These are phyloP conservation scores for Phialocephala subalpina DNA, from an alignment of 2,329 filamentous ascomycete species.

Conservation along the genomic window DNA sequence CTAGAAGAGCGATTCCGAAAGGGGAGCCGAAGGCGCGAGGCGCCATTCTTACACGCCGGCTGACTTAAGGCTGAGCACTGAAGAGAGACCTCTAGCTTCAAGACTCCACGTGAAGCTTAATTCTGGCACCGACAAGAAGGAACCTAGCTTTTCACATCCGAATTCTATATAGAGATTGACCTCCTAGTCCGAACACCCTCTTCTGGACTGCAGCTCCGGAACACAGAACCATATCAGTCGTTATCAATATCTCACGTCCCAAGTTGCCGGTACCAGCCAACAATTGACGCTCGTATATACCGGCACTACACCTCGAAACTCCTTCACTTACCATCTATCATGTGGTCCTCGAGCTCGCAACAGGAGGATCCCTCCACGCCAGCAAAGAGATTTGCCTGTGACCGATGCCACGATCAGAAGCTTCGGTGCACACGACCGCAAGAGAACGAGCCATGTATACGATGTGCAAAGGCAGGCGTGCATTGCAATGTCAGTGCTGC, in stretches of 20 bases:
- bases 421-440: constrained; percentile 24
- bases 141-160: not conserved
- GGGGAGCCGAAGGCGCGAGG: constrained; percentile 15
- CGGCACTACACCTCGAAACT: constrained; percentile 1
- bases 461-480: constrained; percentile 21
- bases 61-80: constrained; percentile 25
- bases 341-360: constrained; percentile 18
- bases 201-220: constrained; percentile 13
- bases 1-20: not conserved
- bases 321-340: constrained; percentile 2
- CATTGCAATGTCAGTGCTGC: constrained; percentile 24
- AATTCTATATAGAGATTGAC: constrained; percentile 15
- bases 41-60: constrained; percentile 25
- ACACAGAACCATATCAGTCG: constrained; percentile 7
- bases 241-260: not conserved
- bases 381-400: constrained; percentile 24
- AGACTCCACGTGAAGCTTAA: constrained; percentile 18
- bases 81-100: constrained; percentile 8
- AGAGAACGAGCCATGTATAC: constrained; percentile 23
- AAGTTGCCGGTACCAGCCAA: not conserved
- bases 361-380: constrained; percentile 19
- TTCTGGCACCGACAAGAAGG: constrained; percentile 1
- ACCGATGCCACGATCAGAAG: constrained; percentile 26
- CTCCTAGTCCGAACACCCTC: constrained; percentile 15
- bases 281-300: not conserved